A percentile compares a stretch with the other conserved stretches of the same genome.
Evolutionary conservation across 1,284 basidiomycete species (phyloP).

Genomic region (Malassezia equina): DNA sequence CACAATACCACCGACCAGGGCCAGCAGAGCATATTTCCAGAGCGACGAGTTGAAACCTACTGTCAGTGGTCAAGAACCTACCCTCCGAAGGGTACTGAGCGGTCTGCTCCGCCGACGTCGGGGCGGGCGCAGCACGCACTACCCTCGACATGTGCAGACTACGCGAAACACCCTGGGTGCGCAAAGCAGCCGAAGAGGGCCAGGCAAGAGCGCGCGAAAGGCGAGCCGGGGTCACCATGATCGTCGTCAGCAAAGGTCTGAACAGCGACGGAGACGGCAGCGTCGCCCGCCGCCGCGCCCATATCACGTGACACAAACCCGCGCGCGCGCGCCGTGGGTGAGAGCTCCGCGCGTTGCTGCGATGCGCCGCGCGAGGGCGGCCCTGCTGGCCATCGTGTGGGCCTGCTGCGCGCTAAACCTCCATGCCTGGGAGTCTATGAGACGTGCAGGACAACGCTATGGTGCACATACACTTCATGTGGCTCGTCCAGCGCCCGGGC

Average conservation of each 20-base stretch:
- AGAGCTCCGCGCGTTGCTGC: neutral
- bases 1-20: neutral
- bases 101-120: slow-evolving; percentile 13
- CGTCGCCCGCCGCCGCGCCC: neutral
- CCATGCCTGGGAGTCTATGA: neutral
- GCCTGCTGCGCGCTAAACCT: neutral
- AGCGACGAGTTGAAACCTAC: slow-evolving; percentile 16
- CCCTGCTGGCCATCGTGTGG: neutral
- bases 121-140: slow-evolving; percentile 4
- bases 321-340: neutral
- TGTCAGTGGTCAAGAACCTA: neutral
- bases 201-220: neutral
- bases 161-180: neutral
- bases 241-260: neutral
- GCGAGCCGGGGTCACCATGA: neutral
- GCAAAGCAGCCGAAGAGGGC: neutral
- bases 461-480: neutral
- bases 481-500: neutral
- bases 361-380: neutral
- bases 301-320: neutral
- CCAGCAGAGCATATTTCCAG: slow-evolving; percentile 5
- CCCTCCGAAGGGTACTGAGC: slow-evolving; percentile 17
- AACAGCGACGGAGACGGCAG: neutral
- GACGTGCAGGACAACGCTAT: neutral
- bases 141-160: slow-evolving; percentile 9